These are phyloP conservation scores for Ascoidea rubescens DNA, from an alignment of 805 yeast genomes.

Conservation along the genomic window DNA sequence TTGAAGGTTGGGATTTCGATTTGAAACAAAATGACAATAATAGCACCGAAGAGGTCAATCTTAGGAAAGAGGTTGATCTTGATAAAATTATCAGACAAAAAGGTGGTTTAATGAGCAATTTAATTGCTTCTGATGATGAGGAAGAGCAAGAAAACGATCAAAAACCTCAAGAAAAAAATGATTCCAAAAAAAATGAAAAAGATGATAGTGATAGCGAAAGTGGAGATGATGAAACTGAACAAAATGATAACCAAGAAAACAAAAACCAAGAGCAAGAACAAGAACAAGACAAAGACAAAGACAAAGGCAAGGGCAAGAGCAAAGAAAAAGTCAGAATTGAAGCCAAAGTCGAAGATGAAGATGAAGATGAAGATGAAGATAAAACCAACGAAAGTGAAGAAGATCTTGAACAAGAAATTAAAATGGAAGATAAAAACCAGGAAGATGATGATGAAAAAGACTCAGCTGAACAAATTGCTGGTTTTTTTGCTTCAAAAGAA, in stretches of 20 bases:
- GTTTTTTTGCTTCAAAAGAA: constrained; percentile 50
- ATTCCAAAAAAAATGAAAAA: too few relatives aligned
- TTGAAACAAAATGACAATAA: too few relatives aligned
- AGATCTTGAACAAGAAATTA: constrained; percentile 11
- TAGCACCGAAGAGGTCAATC: neutral
- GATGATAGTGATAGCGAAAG: neutral
- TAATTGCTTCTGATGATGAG: neutral
- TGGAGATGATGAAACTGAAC: neutral
- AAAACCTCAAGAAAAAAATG: neutral
- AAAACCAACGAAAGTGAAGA: constrained; percentile 5
- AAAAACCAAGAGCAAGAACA: constrained; percentile 7
- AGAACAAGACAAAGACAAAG: constrained; percentile 3
- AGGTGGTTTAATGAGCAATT: constrained; percentile 40
- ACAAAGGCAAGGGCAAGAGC: constrained; percentile 3
- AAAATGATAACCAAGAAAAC: neutral
- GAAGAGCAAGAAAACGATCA: neutral
- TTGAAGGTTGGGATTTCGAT: neutral
- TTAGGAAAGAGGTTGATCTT: neutral
- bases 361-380: constrained; percentile 3
- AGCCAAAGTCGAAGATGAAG: constrained; percentile 1
- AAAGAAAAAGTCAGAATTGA: neutral
- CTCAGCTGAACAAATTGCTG: constrained; percentile 70
- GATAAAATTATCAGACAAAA: constrained; percentile 79
- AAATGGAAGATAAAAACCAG: constrained; percentile 8
- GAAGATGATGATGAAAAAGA: constrained; percentile 31